Conservation (phyloP, 345 rosid species). For the Triadica sebifera region DNA sequence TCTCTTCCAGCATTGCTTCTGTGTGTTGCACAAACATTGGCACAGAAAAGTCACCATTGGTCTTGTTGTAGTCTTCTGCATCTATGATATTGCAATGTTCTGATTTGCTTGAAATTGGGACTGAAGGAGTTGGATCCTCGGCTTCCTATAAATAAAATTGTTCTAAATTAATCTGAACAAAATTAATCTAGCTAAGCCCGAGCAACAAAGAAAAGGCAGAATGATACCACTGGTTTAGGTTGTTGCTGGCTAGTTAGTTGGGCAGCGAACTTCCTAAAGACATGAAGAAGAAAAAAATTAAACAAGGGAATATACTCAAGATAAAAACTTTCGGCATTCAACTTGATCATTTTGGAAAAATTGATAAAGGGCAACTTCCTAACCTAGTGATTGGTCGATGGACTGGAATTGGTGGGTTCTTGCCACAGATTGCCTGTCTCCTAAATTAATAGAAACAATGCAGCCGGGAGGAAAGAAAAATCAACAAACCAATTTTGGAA, state of each 20-base stretch:
- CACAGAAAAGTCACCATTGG: constrained; percentile 44
- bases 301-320: neutral
- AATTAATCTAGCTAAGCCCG: no score
- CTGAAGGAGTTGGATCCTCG: constrained; percentile 36
- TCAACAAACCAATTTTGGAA: no score
- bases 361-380: constrained; percentile 14
- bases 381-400: constrained; percentile 92
- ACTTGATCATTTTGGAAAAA: neutral
- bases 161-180: neutral
- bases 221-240: constrained; percentile 46
- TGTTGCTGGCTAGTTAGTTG: constrained; percentile 68
- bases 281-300: neutral
- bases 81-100: constrained; percentile 46
- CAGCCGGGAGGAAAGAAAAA: no score
- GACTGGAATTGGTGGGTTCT: constrained; percentile 50
- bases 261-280: constrained; percentile 68
- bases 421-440: constrained; percentile 43
- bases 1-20: constrained; percentile 84
- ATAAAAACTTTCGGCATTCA: neutral
- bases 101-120: constrained; percentile 20
- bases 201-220: constrained; percentile 10
- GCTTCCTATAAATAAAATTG: constrained; percentile 36
- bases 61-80: constrained; percentile 44
- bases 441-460: constrained; percentile 22
- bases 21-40: constrained; percentile 91